phyloP scores from a whole-genome alignment of 2,329 filamentous ascomycete species.

The Ilyonectria mors-panacis region DNA sequence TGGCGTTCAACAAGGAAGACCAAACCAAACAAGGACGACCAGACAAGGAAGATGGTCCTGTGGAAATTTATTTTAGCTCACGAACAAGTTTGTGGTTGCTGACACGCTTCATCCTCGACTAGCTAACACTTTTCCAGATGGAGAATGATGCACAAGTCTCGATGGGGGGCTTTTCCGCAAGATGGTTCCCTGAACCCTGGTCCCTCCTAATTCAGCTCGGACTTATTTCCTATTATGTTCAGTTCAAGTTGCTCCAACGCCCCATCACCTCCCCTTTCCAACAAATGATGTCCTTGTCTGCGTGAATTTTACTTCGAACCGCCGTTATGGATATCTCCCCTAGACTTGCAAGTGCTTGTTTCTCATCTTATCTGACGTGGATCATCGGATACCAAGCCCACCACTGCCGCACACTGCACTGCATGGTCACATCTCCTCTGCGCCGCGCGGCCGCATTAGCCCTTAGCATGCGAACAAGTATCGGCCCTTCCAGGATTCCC shows the following conservation, averaged over 20 bases:
- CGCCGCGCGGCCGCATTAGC: slow-evolving; percentile 26
- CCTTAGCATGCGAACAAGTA: slow-evolving; percentile 22
- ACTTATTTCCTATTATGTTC: slow-evolving; percentile 32
- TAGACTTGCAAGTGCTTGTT: slow-evolving; percentile 18
- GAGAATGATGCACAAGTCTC: slow-evolving; percentile 37
- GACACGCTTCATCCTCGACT: slow-evolving; percentile 36
- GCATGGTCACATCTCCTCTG: slow-evolving; percentile 20
- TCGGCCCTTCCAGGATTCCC: slow-evolving; percentile 22
- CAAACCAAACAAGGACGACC: slow-evolving; percentile 13
- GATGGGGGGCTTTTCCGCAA: slow-evolving; percentile 26
- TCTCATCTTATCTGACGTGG: slow-evolving; percentile 32
- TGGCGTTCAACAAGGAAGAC: slow-evolving; percentile 40
- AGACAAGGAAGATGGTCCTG: slow-evolving; percentile 14
- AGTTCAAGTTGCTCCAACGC: slow-evolving; percentile 20
- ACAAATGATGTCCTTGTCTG: slow-evolving; percentile 28
- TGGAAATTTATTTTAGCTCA: slow-evolving; percentile 38
- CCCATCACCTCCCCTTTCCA: slow-evolving; percentile 26
- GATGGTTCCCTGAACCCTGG: slow-evolving; percentile 29
- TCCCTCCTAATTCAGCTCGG: slow-evolving; percentile 35
- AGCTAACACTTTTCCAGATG: slow-evolving; percentile 44
- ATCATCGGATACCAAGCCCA: slow-evolving; percentile 24
- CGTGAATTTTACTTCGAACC: slow-evolving; percentile 35
- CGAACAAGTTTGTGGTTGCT: slow-evolving; percentile 44
- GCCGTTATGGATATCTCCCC: slow-evolving; percentile 14
- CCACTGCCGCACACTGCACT: slow-evolving; percentile 21